Conservation (phyloP, 495 filamentous ascomycete genomes). For the Chaetomium tenue region DNA sequence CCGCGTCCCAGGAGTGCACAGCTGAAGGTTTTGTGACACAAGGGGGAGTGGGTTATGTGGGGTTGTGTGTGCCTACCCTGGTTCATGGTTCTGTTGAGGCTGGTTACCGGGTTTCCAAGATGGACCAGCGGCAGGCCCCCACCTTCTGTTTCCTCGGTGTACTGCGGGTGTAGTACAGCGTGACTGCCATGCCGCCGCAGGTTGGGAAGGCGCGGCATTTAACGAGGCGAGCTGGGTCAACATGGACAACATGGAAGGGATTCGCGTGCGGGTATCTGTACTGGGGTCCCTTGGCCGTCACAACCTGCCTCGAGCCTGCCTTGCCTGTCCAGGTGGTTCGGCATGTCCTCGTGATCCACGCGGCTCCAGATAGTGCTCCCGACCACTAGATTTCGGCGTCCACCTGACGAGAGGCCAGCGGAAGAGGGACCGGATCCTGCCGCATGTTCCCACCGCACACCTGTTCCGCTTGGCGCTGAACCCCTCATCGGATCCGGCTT, state of each 20-base stretch:
- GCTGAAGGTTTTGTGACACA: neutral
- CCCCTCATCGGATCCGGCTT: conserved; percentile 8
- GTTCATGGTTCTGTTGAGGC: neutral
- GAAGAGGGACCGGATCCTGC: neutral
- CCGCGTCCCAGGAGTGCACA: neutral
- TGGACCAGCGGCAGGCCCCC: conserved; percentile 3
- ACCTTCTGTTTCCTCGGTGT: conserved; percentile 1
- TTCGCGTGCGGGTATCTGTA: neutral
- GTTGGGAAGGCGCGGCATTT: conserved; percentile 2
- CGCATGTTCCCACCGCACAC: neutral
- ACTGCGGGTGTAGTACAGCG: neutral
- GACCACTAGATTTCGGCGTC: neutral
- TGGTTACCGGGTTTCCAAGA: neutral
- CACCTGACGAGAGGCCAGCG: neutral
- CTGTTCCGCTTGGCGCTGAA: neutral
- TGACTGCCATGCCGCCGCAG: neutral
- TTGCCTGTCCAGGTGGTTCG: neutral
- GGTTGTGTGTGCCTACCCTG: neutral
- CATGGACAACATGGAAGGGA: neutral
- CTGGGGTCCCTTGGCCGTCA: conserved; percentile 1
- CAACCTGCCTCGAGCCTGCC: no score
- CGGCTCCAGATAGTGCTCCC: neutral
- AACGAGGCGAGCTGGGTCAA: conserved; percentile 2
- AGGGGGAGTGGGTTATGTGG: neutral
- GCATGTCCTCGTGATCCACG: neutral